A percentile compares a stretch with the other conserved stretches of the same genome.
Conservation (phyloP, 176 grass and related monocot species). For the Luzula sylvatica region DNA sequence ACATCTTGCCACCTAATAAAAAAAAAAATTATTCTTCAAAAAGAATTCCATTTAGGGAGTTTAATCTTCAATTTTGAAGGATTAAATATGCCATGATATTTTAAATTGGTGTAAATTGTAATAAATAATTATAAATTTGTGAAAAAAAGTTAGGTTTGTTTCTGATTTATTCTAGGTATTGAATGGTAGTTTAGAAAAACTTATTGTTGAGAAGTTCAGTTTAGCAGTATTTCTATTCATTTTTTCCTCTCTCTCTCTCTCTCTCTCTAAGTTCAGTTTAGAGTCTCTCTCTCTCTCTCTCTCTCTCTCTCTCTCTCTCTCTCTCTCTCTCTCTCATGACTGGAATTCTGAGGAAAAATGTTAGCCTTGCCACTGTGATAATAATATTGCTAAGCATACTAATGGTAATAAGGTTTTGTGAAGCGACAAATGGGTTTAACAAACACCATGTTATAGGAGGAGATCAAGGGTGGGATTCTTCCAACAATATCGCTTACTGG, state of each 20-base stretch:
- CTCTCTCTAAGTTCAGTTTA: neutral
- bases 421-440: neutral
- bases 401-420: neutral
- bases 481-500: conserved; percentile 31
- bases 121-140: too few species aligned
- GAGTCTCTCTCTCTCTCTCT: conserved; percentile 20
- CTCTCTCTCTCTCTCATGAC: neutral
- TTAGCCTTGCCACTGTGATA: conserved; percentile 5
- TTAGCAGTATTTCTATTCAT: neutral
- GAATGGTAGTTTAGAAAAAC: too few species aligned
- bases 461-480: conserved; percentile 31
- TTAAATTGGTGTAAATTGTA: too few species aligned
- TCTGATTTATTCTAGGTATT: too few species aligned
- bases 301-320: conserved; percentile 7
- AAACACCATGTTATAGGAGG: conserved; percentile 42
- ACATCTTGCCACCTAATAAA: too few species aligned
- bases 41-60: too few species aligned
- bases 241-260: conserved; percentile 4
- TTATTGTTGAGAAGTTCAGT: conserved; percentile 23
- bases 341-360: neutral
- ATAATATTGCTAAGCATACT: neutral
- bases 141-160: too few species aligned
- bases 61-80: too few species aligned
- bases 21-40: too few species aligned
- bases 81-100: too few species aligned